phyloP scores from a whole-genome alignment of 768 basidiomycete genomes.

The Tephrocybe sp. region DNA sequence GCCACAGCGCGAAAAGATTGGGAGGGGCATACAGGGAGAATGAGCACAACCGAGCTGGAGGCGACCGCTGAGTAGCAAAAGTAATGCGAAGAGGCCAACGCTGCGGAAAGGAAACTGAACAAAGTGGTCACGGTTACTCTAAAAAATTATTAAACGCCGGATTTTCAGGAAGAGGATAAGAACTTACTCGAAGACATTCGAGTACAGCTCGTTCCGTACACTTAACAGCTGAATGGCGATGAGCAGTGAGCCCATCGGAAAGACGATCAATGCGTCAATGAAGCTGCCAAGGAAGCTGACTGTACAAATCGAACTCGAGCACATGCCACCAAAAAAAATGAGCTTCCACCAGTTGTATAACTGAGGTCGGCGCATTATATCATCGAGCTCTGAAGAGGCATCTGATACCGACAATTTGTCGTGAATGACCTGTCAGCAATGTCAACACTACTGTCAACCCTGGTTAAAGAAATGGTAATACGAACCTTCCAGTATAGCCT shows the following conservation, averaged over 20 bases:
- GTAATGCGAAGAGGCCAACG: constrained; percentile 60
- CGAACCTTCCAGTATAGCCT: constrained; percentile 72
- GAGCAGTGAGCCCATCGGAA: constrained; percentile 76
- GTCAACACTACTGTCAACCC: not conserved
- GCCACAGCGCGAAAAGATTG: constrained; percentile 14
- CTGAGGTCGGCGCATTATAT: constrained; percentile 67
- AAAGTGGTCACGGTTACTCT: constrained; percentile 80
- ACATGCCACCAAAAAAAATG: constrained; percentile 73
- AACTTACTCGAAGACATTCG: constrained; percentile 73
- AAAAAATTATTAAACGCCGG: not conserved
- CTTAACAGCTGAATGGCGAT: constrained; percentile 72
- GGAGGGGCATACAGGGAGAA: constrained; percentile 59
- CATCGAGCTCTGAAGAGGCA: constrained; percentile 68
- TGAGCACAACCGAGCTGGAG: constrained; percentile 75
- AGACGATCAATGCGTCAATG: constrained; percentile 69
- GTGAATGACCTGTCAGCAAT: constrained; percentile 67
- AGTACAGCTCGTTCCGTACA: constrained; percentile 74
- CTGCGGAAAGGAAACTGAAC: constrained; percentile 78
- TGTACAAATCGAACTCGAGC: constrained; percentile 72
- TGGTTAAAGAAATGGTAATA: not conserved
- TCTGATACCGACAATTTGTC: constrained; percentile 75
- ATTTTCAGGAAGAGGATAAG: not conserved
- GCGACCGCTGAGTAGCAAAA: constrained; percentile 85
- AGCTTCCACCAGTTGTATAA: constrained; percentile 62
- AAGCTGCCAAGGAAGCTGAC: constrained; percentile 76